These are phyloP conservation scores for Lactifluus rugatus DNA, from an alignment of 768 basidiomycete genomes.

Conservation along the genomic window DNA sequence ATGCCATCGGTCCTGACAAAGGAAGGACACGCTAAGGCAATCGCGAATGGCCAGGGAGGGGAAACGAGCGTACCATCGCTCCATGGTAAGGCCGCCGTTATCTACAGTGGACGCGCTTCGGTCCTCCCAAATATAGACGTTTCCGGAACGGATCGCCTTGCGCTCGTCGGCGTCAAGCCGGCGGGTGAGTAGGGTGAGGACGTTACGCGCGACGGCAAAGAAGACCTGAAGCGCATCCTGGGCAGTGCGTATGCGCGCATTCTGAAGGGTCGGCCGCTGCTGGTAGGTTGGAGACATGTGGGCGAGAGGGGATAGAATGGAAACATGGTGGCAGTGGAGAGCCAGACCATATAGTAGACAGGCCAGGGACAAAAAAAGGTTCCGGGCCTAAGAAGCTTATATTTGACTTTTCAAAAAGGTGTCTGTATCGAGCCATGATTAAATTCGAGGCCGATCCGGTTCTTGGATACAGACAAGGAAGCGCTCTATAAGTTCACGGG, in stretches of 20 bases:
- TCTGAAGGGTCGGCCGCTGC: conserved; percentile 66
- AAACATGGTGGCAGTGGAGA: conserved; percentile 19
- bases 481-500: background rate
- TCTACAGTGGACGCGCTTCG: conserved; percentile 62
- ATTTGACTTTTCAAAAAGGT: conserved; percentile 21
- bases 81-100: conserved; percentile 71
- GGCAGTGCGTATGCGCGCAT: conserved; percentile 66
- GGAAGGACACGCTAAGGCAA: background rate
- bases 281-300: conserved; percentile 28
- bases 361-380: conserved; percentile 21
- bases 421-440: conserved; percentile 18
- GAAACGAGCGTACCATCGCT: conserved; percentile 42
- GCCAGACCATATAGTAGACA: conserved; percentile 15
- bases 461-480: conserved; percentile 10
- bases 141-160: conserved; percentile 39
- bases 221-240: conserved; percentile 78
- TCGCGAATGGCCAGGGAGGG: background rate
- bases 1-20: conserved; percentile 52
- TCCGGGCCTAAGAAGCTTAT: conserved; percentile 22
- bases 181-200: conserved; percentile 63
- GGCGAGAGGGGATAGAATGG: conserved; percentile 18
- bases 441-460: conserved; percentile 19
- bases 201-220: conserved; percentile 52
- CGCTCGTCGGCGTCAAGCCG: conserved; percentile 68
- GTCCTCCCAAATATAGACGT: conserved; percentile 63